Evolutionary conservation across 2,329 filamentous ascomycete species (phyloP).

Genomic region (Orbilia brochopaga): DNA sequence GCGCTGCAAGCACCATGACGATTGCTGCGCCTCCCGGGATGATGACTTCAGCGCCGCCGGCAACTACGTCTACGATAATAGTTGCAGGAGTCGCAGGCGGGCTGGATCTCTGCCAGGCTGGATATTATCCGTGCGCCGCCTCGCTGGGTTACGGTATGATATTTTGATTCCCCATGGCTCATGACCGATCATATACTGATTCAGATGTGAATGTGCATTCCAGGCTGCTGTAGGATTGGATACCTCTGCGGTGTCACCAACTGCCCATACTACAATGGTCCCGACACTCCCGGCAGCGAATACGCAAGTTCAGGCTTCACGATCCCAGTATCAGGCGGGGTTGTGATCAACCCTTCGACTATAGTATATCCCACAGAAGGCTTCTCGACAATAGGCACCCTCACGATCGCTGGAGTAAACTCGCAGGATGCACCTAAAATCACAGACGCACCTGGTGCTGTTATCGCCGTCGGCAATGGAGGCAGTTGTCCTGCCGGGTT

Average conservation of each 20-base stretch:
- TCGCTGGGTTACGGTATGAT: constrained; percentile 33
- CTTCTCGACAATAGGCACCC: constrained; percentile 39
- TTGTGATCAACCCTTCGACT: constrained; percentile 2
- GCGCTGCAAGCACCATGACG: neutral
- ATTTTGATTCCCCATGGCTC: neutral
- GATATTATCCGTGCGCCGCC: constrained; percentile 37
- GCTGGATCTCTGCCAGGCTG: constrained; percentile 33
- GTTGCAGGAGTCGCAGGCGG: constrained; percentile 8
- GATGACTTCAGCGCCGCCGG: constrained; percentile 8
- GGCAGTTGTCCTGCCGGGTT: constrained; percentile 28
- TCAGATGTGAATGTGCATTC: neutral
- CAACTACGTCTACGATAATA: constrained; percentile 17
- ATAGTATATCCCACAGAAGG: constrained; percentile 29
- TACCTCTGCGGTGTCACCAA: constrained; percentile 30
- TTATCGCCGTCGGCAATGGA: constrained; percentile 3
- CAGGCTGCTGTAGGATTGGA: constrained; percentile 45
- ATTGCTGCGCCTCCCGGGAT: constrained; percentile 1
- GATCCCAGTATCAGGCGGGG: constrained; percentile 9
- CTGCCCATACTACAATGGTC: constrained; percentile 36
- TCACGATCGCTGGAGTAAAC: constrained; percentile 12
- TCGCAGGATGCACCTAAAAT: constrained; percentile 27
- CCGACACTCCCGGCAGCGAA: constrained; percentile 26
- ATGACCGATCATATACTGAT: neutral
- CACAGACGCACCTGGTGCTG: constrained; percentile 29
- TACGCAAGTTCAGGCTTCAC: constrained; percentile 22